Evolutionary conservation across 177 flowering plant genomes (phyloP).

Genomic region (Vitis hybrid): DNA sequence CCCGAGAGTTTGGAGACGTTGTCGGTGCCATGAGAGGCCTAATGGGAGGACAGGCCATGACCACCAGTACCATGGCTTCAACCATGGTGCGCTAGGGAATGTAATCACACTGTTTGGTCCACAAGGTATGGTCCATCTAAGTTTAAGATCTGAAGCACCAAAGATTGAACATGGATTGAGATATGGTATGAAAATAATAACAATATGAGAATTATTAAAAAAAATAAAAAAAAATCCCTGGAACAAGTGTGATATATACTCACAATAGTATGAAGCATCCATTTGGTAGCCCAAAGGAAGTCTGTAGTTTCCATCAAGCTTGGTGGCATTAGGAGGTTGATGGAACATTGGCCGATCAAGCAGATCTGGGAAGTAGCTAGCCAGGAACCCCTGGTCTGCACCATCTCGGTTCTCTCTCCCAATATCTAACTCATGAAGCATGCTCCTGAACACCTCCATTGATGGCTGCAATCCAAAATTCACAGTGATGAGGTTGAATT

Average conservation of each 20-base stretch:
- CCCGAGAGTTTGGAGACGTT: slow-evolving; percentile 78
- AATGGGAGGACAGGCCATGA: slow-evolving; percentile 94
- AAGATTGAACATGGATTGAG: background rate
- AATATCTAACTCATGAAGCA: slow-evolving; percentile 62
- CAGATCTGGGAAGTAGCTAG: slow-evolving; percentile 73
- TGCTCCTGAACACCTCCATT: slow-evolving; percentile 61
- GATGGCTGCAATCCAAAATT: slow-evolving; percentile 67
- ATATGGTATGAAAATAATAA: no score
- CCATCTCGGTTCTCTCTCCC: slow-evolving; percentile 72
- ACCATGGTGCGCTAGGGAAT: slow-evolving; percentile 87
- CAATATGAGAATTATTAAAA: background rate
- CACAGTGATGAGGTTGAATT: background rate
- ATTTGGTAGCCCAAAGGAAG: slow-evolving; percentile 97
- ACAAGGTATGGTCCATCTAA: slow-evolving; percentile 83
- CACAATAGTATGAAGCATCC: slow-evolving; percentile 96
- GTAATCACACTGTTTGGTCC: slow-evolving; percentile 97
- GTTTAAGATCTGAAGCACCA: slow-evolving; percentile 60
- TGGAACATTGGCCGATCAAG: slow-evolving; percentile 85
- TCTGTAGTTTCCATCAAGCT: slow-evolving; percentile 67
- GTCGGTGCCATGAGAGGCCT: slow-evolving; percentile 84
- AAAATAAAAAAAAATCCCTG: background rate
- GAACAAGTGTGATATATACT: slow-evolving; percentile 18
- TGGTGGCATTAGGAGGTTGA: slow-evolving; percentile 66
- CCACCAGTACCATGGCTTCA: slow-evolving; percentile 99
- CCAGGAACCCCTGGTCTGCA: slow-evolving; percentile 91